Conservation (phyloP, 1,284 basidiomycete species). For the Butyriboletus appendiculatus region DNA sequence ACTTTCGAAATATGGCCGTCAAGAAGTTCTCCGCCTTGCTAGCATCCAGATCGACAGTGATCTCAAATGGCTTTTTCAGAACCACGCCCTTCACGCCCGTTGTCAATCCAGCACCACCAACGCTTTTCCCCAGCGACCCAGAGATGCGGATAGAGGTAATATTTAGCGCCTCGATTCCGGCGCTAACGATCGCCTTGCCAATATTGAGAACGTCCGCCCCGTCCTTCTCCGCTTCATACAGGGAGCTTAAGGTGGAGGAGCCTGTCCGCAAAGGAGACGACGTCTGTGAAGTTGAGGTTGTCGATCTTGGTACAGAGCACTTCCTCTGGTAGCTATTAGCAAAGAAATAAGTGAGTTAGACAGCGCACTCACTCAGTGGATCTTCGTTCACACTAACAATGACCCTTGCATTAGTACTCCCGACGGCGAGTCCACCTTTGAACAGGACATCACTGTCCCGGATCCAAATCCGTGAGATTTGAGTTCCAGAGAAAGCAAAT, state of each 20-base stretch:
- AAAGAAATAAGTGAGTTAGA: not conserved
- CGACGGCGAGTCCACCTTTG: conserved; percentile 5
- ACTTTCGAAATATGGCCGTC: conserved; percentile 2
- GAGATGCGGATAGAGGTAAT: conserved; percentile 11
- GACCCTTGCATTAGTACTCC: not conserved
- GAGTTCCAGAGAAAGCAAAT: not conserved
- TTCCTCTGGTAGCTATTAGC: conserved; percentile 5
- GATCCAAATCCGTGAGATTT: not conserved
- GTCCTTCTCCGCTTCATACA: not conserved
- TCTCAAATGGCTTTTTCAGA: conserved; percentile 3
- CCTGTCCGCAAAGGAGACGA: conserved; percentile 10
- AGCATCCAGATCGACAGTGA: conserved; percentile 1
- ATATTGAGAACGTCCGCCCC: not conserved
- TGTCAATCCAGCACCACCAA: not conserved
- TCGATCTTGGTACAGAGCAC: conserved; percentile 7
- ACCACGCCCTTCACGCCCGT: conserved; percentile 1
- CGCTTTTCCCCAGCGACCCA: conserved; percentile 8
- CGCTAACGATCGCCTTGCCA: not conserved
- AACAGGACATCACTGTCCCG: conserved; percentile 4
- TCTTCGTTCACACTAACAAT: conserved; percentile 9
- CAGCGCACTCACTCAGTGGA: not conserved
- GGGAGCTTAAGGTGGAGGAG: conserved; percentile 3
- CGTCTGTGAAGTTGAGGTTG: conserved; percentile 8
- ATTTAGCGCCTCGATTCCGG: not conserved
- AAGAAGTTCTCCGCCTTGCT: conserved; percentile 7